A percentile compares a stretch with the other conserved stretches of the same genome.
These are phyloP conservation scores for Eutrema salsugineum DNA, from an alignment of 441 rosid species.

Conservation along the genomic window DNA sequence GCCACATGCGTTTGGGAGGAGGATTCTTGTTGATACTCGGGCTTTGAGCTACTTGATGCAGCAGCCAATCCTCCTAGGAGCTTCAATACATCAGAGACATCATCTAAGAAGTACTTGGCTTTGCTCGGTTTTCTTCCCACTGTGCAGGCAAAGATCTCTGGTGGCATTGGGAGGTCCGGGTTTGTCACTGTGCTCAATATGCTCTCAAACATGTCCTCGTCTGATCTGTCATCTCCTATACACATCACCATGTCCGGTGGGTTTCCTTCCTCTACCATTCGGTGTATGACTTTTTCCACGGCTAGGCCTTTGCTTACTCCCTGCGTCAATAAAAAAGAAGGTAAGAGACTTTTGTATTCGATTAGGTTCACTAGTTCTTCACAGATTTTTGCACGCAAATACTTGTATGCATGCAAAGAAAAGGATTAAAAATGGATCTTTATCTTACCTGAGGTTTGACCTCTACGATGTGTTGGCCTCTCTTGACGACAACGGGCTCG, in stretches of 20 bases:
- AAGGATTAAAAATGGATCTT: neutral
- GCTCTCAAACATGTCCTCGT: constrained; percentile 68
- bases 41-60: constrained; percentile 34
- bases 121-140: constrained; percentile 65
- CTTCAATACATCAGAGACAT: constrained; percentile 44
- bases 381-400: neutral
- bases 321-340: constrained; percentile 28
- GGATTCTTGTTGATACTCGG: constrained; percentile 26
- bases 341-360: neutral
- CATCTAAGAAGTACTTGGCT: constrained; percentile 58
- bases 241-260: constrained; percentile 66
- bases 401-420: neutral
- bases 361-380: neutral
- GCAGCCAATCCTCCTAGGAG: constrained; percentile 49
- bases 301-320: constrained; percentile 65
- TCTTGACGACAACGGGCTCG: constrained; percentile 54
- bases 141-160: constrained; percentile 58
- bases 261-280: constrained; percentile 38
- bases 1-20: constrained; percentile 34
- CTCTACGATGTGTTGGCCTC: constrained; percentile 57
- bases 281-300: constrained; percentile 48
- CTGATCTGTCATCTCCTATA: constrained; percentile 65
- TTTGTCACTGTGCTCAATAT: constrained; percentile 39
- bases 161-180: constrained; percentile 39
- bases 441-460: constrained; percentile 52